Percentiles rank a stretch among this genome's conserved stretches.
phyloP scores from a whole-genome alignment of 768 basidiomycete genomes.

The Serendipita vermifera region DNA sequence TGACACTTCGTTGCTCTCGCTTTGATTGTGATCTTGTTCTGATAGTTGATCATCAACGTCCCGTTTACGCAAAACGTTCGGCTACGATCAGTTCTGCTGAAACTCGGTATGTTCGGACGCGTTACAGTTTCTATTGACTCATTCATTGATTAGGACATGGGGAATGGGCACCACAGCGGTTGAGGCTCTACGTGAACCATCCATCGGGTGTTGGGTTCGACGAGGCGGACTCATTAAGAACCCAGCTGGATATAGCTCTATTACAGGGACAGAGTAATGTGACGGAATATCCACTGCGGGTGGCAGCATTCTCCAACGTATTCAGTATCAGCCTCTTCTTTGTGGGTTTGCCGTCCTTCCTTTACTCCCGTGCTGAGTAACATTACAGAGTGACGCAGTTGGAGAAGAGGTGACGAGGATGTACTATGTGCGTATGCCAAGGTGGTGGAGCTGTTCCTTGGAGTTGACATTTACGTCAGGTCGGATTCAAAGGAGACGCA shows the following conservation, averaged over 20 bases:
- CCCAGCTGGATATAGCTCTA: conserved; percentile 58
- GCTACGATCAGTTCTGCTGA: conserved; percentile 58
- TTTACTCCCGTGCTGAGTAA: conserved; percentile 10
- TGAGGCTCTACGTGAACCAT: conserved; percentile 63
- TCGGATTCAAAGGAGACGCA: conserved; percentile 73
- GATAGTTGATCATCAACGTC: conserved; percentile 64
- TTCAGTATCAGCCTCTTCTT: conserved; percentile 66
- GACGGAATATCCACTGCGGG: conserved; percentile 64
- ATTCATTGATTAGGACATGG: conserved; percentile 59
- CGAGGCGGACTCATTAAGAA: conserved; percentile 53
- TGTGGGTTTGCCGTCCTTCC: conserved; percentile 34
- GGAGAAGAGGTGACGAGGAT: conserved; percentile 54
- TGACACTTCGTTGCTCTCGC: neutral
- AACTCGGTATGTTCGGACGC: conserved; percentile 42
- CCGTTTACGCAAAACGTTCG: conserved; percentile 71
- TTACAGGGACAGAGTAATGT: conserved; percentile 56
- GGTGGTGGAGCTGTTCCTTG: no score
- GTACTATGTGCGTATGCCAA: conserved; percentile 38
- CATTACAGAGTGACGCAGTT: conserved; percentile 45
- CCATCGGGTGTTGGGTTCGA: conserved; percentile 64
- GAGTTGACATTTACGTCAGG: no score
- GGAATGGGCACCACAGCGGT: conserved; percentile 57
- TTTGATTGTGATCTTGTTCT: conserved; percentile 12
- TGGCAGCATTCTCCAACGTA: conserved; percentile 63
- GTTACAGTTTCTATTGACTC: neutral